These are phyloP conservation scores for Phylloporus sp. DNA, from an alignment of 1,284 basidiomycete genomes.

Conservation along the genomic window DNA sequence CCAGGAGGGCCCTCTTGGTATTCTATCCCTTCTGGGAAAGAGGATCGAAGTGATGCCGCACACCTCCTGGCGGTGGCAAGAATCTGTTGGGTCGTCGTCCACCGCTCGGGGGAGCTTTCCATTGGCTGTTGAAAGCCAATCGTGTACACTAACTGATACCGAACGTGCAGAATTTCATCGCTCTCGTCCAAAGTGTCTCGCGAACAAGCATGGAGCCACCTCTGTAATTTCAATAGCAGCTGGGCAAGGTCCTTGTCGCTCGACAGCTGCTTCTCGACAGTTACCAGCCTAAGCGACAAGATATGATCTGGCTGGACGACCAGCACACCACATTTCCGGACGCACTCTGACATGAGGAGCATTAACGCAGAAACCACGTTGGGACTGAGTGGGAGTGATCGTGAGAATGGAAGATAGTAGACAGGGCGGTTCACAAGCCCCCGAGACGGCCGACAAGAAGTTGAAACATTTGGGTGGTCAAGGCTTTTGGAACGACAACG, in stretches of 20 bases:
- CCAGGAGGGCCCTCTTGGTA: constrained; percentile 12
- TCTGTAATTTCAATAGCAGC: constrained; percentile 17
- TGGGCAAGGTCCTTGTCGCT: background rate
- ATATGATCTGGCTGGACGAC: constrained; percentile 56
- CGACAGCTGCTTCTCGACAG: constrained; percentile 17
- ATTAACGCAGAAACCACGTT: constrained; percentile 28
- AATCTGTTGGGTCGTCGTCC: constrained; percentile 47
- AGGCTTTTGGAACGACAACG: constrained; percentile 51
- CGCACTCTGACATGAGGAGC: constrained; percentile 42
- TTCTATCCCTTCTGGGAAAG: constrained; percentile 13
- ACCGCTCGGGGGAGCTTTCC: constrained; percentile 51
- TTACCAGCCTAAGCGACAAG: constrained; percentile 41
- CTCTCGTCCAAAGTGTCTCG: constrained; percentile 50
- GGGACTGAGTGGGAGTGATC: constrained; percentile 1
- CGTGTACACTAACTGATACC: constrained; percentile 49
- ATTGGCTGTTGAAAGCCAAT: constrained; percentile 43
- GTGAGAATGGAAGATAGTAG: constrained; percentile 52
- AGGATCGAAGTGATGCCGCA: constrained; percentile 5
- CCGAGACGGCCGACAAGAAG: constrained; percentile 47
- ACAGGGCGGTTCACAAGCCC: constrained; percentile 49
- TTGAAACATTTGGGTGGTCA: constrained; percentile 51
- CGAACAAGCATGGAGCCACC: constrained; percentile 32
- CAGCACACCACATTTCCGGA: constrained; percentile 43
- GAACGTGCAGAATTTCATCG: constrained; percentile 44
- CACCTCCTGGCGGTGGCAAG: constrained; percentile 29